Evolutionary conservation across 768 basidiomycete species (phyloP), one percentile per base, ranked within the genome.

Genomic region (Mycena kentingensis): DNA sequence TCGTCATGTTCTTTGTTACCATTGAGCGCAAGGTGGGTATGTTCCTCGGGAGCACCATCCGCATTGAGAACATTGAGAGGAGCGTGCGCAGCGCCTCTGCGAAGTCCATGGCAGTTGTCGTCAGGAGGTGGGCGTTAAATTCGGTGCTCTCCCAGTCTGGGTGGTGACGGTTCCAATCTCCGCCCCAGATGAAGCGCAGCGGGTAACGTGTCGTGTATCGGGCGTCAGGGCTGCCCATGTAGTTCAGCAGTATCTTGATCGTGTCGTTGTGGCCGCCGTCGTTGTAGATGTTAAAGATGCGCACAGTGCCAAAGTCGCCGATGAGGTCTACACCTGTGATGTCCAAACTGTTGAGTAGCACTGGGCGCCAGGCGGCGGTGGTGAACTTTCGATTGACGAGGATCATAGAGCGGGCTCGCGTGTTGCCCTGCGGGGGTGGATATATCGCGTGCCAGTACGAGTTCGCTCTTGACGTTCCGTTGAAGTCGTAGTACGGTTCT

Each of bases 121-220:
- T 74, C 58, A 78, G 72, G 0, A 80, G 70, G 37, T 39, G 37
- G 35, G 69, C 67, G 8, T 34, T 31, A 41, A 70, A 64, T 5
- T 43, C 36, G 0, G 60, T 54, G 4, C 63, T 43, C 24, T 77
- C 73, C 75, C 75, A 77, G 16, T 70, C 27, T 1, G 66, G 69
- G 60, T 76, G 70, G 55, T 77, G 73, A 22, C 64, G 34, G 52
- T 76, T 76, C 63, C 75, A 76, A 58, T 76, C 67, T 0, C 76
- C 68, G 0, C 58, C 25, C 75, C 71, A 75, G 11, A 72, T 46
- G 37, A 11, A 39, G 13, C 37, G 18, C 18, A 13, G 52, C 12
- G 45, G 26, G 10, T 32, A 34, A 6, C 39, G 8, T 16, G 32
- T 18, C 0, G 34, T 13, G n/a, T 41, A 42, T 28, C 51, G n/a